Base-by-base conservation (phyloP, 2,329 filamentous ascomycete genomes). In the Boeremia lycopersici region DNA sequence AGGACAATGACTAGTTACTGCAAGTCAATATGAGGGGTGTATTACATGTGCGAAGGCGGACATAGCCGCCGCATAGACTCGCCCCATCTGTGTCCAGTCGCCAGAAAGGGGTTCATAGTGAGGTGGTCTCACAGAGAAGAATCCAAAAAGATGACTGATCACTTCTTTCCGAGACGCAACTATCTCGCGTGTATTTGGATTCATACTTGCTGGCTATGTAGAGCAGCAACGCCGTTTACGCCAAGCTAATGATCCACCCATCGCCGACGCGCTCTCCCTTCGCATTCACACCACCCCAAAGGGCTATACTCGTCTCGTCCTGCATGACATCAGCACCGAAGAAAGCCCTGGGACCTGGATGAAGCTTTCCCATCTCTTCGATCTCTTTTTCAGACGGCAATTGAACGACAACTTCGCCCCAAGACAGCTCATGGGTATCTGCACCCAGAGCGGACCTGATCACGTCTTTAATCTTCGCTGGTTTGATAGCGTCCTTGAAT, bases 201-300 rank as follows among this genome's bases (percentile, higher is more conserved):
- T 23, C 19, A 23, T 5, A 23, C 19, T 23, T 23, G 19, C 19
- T 13, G 31, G 6, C 31, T n/a, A 6, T 33, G 11, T 33, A 35
- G 33, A 6, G 10, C 33, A 7, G n/a, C 33, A 23, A 17, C n/a
- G 12, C 9, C 39, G 13, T 2, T 58, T 53, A 77, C 47, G 74
- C 69, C 36, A 78, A 57, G 34, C 53, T 69, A 6, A 79, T 71
- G n/a, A 78, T 58, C 78, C 78, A 79, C 6, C 76, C 77, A 69
- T 79, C 77, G 3, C 77, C 76, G 30, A 78, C 73, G 25, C 69
- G 67, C 56, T 77, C 73, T 0, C 77, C 76, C 48, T 74, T 77
- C 0, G 77, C 75, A 64, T 78, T 72, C 13, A 75, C 55, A 2
- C 78, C 78, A 36, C 77, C 77, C 76, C 76, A 79, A 12, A 79